Conservation (phyloP, 1,284 basidiomycete species). For the Leccinum griseonigrum region DNA sequence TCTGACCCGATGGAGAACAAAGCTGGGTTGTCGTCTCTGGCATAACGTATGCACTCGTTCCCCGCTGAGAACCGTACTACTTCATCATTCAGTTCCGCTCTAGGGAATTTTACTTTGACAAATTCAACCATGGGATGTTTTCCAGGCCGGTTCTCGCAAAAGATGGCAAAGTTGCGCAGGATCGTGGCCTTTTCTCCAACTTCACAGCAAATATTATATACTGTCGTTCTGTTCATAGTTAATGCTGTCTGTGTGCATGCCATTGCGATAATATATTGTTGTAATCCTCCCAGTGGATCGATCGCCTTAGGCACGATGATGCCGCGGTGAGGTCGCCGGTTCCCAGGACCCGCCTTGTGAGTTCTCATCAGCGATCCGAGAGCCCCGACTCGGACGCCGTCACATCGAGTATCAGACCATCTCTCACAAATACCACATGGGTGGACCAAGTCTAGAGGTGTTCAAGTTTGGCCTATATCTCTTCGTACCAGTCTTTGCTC, state of each 20-base stretch:
- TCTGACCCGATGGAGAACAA: constrained; percentile 20
- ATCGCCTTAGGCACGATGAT: too few species aligned
- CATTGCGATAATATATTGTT: too few species aligned
- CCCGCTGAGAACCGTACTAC: not conserved
- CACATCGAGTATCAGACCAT: not conserved
- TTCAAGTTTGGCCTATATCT: constrained; percentile 90
- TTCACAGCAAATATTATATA: too few species aligned
- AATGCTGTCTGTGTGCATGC: too few species aligned
- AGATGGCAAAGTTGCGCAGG: constrained; percentile 17
- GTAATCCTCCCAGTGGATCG: too few species aligned
- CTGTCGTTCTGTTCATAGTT: too few species aligned
- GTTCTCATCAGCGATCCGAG: not conserved
- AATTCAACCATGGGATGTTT: constrained; percentile 30
- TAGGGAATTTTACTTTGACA: constrained; percentile 23
- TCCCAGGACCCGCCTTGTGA: not conserved
- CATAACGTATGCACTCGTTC: constrained; percentile 18
- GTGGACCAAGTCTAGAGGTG: constrained; percentile 79
- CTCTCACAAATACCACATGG: constrained; percentile 48
- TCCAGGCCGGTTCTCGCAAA: constrained; percentile 27
- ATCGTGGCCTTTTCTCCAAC: not conserved
- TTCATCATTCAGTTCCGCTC: not conserved
- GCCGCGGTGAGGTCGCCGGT: too few species aligned
- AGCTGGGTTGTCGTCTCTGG: constrained; percentile 19
- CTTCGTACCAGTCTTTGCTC: constrained; percentile 69
- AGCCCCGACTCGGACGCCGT: not conserved